Base-by-base conservation (phyloP, 306 rosid species). In the Inga oerstediana region DNA sequence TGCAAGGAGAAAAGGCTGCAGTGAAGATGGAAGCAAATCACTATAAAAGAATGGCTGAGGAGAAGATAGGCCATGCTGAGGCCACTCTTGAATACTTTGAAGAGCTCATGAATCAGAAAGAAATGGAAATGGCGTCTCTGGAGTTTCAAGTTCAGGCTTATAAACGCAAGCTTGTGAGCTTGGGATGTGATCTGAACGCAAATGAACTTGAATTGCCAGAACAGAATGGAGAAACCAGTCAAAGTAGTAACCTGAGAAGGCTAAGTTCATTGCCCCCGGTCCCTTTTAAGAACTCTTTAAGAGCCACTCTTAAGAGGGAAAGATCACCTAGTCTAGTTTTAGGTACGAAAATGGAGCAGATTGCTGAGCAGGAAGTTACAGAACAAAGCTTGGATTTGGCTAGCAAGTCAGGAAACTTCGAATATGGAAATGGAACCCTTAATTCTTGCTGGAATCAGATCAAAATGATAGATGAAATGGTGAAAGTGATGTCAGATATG, bases 1-100 rank as follows among this genome's bases (percentile, higher is more conserved):
- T 97, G 89, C 99, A 97, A 88, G 99, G 92, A 11, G 99, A 97
- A 70, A 97, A 97, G 54, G 97, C 99, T 8, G 97, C 97, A 4
- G 87, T 91, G 87, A 91, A 92, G 89, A 91, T 94, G 99, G 99
- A 94, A 82, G 93, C 98, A 7, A 92, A 81, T 79, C 99, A 97
- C 30, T 97, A 92, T 79, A 94, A 90, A 89, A 97, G 97, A 89
- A 75, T 94, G 91, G 89, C 97, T 2, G 99, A 97, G 91, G 99
- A 94, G 72, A 92, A 97, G 87, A 92, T 96, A 16, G 90, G 79
- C 67, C 96, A 94, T 75, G 91, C 91, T n/a, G 95, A 94, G 90
- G 91, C 89, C 34, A 85, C 93, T 72, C 93, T 97, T 20, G 93
- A 84, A 27, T 59, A 90, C 34, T 88, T 89, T 45, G 98, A 97